Percentiles rank a stretch among this genome's conserved stretches.
Conservation (phyloP, 2,329 filamentous ascomycete species). For the Venturia asperata region DNA sequence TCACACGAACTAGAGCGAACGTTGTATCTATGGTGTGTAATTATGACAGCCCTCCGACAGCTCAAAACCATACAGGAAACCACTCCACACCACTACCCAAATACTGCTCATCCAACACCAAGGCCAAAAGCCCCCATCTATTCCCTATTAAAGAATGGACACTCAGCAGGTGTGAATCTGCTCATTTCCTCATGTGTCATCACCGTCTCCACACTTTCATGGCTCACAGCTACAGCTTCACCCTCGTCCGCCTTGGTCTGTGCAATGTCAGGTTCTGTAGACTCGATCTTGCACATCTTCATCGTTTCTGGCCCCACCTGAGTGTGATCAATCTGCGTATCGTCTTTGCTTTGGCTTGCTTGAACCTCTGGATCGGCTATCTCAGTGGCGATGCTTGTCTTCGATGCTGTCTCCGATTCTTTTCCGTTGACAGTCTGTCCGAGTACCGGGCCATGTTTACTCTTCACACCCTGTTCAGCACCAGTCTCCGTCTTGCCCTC, state of each 20-base stretch:
- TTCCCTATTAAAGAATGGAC: conserved; percentile 2
- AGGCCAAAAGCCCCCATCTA: background rate
- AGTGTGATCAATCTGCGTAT: background rate
- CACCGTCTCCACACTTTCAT: background rate
- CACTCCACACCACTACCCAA: background rate
- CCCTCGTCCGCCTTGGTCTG: background rate
- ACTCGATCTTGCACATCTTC: no score
- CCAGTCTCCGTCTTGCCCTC: background rate
- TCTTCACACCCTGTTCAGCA: background rate
- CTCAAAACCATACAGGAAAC: no score
- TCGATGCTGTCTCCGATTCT: background rate
- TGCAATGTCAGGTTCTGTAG: no score
- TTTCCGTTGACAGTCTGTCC: background rate
- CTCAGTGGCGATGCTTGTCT: background rate
- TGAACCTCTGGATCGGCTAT: background rate
- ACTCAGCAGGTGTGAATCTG: background rate
- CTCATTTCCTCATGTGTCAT: conserved; percentile 12
- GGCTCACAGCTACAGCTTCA: conserved; percentile 1
- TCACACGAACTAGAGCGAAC: no score
- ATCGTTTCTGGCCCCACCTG: no score
- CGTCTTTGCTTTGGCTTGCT: background rate
- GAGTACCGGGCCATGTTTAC: no score
- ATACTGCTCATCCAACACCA: background rate
- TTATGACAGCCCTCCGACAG: no score
- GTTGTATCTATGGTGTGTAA: no score